A percentile compares a stretch with the other conserved stretches of the same genome.
Evolutionary conservation across 2,329 filamentous ascomycete genomes (phyloP).

Genomic region (Cyphellophora attinorum): DNA sequence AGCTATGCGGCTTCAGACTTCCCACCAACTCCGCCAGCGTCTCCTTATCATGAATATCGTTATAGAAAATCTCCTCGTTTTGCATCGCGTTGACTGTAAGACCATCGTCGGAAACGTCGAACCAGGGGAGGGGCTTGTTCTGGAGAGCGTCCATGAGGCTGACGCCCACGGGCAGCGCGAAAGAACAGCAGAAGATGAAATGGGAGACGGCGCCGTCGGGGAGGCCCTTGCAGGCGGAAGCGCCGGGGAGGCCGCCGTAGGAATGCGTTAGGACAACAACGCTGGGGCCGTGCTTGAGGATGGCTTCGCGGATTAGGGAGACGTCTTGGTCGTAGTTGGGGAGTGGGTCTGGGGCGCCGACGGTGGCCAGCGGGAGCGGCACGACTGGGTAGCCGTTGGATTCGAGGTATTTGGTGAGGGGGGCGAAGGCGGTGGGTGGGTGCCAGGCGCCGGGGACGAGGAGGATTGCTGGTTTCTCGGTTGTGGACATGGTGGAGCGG

Average conservation of each 20-base stretch:
- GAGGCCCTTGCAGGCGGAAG: constrained; percentile 22
- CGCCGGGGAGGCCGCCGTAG: constrained; percentile 25
- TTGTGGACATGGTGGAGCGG: no score
- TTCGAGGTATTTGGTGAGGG: constrained; percentile 22
- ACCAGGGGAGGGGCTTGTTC: constrained; percentile 9
- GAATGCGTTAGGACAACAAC: constrained; percentile 25
- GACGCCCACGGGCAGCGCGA: constrained; percentile 24
- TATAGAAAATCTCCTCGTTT: constrained; percentile 24
- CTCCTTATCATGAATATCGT: constrained; percentile 22
- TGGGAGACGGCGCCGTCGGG: constrained; percentile 22
- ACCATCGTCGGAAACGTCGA: constrained; percentile 8
- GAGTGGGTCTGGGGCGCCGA: constrained; percentile 22
- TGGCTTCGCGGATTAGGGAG: constrained; percentile 19
- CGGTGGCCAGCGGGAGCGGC: constrained; percentile 22
- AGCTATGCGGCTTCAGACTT: constrained; percentile 22
- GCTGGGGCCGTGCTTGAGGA: constrained; percentile 22
- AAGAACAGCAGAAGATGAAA: constrained; percentile 25
- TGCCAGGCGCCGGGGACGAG: constrained; percentile 34
- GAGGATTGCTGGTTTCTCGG: constrained; percentile 24
- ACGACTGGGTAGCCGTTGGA: constrained; percentile 23
- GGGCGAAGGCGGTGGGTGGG: constrained; percentile 22
- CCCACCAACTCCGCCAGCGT: constrained; percentile 15
- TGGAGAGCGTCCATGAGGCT: constrained; percentile 7
- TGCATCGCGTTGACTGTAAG: constrained; percentile 6
- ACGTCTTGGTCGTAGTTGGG: constrained; percentile 28